A percentile compares a stretch with the other conserved stretches of the same genome.
phyloP scores from a whole-genome alignment of 106 monocot species.

The Iris macrosiphon region DNA sequence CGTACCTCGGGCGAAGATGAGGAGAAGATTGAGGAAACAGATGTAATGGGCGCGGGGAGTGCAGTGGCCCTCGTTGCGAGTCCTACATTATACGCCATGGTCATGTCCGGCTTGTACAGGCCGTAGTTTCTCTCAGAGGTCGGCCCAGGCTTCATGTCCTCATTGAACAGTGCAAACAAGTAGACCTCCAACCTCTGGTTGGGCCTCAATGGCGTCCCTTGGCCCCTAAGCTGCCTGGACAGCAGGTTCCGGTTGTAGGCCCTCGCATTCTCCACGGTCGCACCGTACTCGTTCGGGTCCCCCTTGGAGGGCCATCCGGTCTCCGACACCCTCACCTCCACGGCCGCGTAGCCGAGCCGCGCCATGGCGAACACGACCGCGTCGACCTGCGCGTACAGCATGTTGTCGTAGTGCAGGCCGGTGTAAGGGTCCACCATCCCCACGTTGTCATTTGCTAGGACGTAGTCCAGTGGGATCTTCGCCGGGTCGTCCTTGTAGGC shows the following conservation, averaged over 20 bases:
- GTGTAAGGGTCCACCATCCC: constrained; percentile 79
- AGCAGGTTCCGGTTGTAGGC: constrained; percentile 73
- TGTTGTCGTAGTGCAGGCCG: constrained; percentile 74
- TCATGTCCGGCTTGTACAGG: constrained; percentile 67
- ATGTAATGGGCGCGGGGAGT: constrained; percentile 40
- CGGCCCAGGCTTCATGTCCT: constrained; percentile 93
- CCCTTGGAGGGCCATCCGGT: constrained; percentile 98
- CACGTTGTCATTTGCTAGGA: constrained; percentile 41
- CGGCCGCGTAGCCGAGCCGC: constrained; percentile 39
- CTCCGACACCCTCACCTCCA: constrained; percentile 89
- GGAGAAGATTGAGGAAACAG: constrained; percentile 20
- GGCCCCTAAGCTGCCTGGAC: constrained; percentile 47
- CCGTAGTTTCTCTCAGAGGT: constrained; percentile 96
- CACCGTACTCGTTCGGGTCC: constrained; percentile 71
- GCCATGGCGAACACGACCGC: constrained; percentile 70
- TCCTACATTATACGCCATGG: constrained; percentile 82
- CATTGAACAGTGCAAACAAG: constrained; percentile 89
- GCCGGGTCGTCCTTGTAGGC: constrained; percentile 68
- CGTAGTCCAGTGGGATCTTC: constrained; percentile 53
- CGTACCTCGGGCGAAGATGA: constrained; percentile 29
- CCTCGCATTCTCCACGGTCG: constrained; percentile 69
- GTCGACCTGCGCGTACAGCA: constrained; percentile 95
- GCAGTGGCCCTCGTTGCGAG: constrained; percentile 16
- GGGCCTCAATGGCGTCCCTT: constrained; percentile 84
- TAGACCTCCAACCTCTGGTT: constrained; percentile 70